Evolutionary conservation across 208 protist species (phyloP), one percentile per base, ranked within the genome.

Genomic region (Endotrypanum monterogeii): DNA sequence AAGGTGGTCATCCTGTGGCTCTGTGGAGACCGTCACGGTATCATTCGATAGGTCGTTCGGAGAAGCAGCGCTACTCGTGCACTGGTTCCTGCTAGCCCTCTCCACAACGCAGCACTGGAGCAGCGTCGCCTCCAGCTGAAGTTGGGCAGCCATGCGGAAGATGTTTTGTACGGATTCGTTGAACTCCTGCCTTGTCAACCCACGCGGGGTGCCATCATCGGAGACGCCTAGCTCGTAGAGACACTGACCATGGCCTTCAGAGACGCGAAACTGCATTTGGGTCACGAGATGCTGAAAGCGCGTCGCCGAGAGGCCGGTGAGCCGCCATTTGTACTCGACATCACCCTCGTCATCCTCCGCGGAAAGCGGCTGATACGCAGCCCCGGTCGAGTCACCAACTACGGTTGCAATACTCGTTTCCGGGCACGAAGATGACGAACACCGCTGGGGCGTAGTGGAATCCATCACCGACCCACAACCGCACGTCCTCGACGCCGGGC

Each of bases 241-340:
- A 57, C 94, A 98, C 76, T 98, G 96, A 9, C 96, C 94, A 25
- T 89, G 82, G 28, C 98, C 98, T 70, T 99, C 98, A 23, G 74
- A 82, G 12, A 99, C 82, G 25, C 98, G 84, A 78, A 94, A 99
- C 67, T 97, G 92, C 88, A 99, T 94, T 80, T 99, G 98, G 12
- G 94, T 98, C 9, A 98, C 82, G 20, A 99, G 88, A 63, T 98
- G 97, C 74, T 98, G 85, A 41, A 99, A 88, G 48, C 98, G 86
- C 14, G 82, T 73, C 16, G 77, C 67, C 1, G 94, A 92, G 67
- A 96, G 75, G 32, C 74, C 83, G 1, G 94, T 89, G 14, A 99
- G 89, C 35, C 98, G 94, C 90, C 94, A 98, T 83, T 99, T 99
- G 86, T 99, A 99, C 85, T 99, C 97, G 48, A 98, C 88, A 83